phyloP scores from a whole-genome alignment of 192 early-diverging fungal species.

The Coemansia sp. region DNA sequence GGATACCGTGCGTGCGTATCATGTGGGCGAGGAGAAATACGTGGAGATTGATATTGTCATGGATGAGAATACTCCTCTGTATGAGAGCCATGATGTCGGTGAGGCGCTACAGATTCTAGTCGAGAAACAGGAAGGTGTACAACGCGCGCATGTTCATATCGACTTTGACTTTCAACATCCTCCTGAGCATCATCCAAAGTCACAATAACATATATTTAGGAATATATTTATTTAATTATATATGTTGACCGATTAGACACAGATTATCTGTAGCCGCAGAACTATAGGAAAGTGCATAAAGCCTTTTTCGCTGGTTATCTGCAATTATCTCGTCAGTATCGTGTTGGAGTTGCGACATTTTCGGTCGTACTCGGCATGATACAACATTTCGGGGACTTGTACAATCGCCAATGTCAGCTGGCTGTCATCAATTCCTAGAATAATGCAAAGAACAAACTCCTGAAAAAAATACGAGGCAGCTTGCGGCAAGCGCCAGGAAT shows the following conservation, averaged over 20 bases:
- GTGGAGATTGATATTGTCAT: constrained; percentile 95
- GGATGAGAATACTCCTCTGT: constrained; percentile 75
- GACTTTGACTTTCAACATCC: constrained; percentile 86
- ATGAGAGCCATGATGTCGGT: constrained; percentile 86
- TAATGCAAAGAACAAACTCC: constrained; percentile 69
- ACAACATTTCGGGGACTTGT: constrained; percentile 65
- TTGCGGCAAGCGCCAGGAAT: constrained; percentile 66
- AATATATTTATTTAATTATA: not conserved
- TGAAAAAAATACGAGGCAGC: constrained; percentile 80
- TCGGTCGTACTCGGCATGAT: constrained; percentile 69
- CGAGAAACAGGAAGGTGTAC: constrained; percentile 79
- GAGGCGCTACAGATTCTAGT: constrained; percentile 84
- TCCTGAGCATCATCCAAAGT: constrained; percentile 68
- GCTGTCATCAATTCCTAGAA: constrained; percentile 72
- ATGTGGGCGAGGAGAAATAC: constrained; percentile 80
- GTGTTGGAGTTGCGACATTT: too few species aligned
- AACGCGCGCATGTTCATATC: constrained; percentile 91
- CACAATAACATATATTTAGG: constrained; percentile 28
- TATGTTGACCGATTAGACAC: not conserved
- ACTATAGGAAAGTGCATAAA: too few species aligned
- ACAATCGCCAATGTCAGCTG: constrained; percentile 65
- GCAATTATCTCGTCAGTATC: too few species aligned
- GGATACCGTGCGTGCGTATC: constrained; percentile 81
- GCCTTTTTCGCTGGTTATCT: too few species aligned
- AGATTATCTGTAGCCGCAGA: too few species aligned